phyloP scores from a whole-genome alignment of 495 filamentous ascomycete species.

The Tuber umbilicatum region DNA sequence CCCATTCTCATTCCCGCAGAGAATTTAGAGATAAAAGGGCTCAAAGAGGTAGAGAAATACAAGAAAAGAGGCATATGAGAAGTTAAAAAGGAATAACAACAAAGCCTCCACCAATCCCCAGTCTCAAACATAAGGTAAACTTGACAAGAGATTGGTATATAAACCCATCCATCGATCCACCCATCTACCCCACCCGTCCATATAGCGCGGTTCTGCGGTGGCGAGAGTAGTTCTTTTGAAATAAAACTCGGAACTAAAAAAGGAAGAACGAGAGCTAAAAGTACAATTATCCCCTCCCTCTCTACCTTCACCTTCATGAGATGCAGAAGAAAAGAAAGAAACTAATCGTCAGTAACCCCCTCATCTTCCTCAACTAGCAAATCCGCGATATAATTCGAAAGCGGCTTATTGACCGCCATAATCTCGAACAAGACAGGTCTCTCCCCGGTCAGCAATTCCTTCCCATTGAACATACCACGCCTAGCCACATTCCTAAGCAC shows the following conservation, averaged over 20 bases:
- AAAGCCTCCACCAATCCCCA: neutral
- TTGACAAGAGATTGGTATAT: neutral
- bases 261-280: neutral
- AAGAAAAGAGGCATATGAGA: neutral
- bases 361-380: slow-evolving; percentile 45
- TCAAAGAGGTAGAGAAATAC: no score
- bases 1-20: neutral
- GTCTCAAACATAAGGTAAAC: neutral
- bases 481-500: slow-evolving; percentile 85
- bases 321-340: neutral
- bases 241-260: neutral
- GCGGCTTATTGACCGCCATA: slow-evolving; percentile 48
- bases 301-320: slow-evolving; percentile 2
- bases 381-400: slow-evolving; percentile 47
- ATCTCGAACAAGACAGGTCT: slow-evolving; percentile 45
- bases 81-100: neutral
- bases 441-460: slow-evolving; percentile 52
- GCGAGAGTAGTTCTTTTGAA: neutral
- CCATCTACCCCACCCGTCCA: neutral
- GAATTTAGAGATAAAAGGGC: no score
- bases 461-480: slow-evolving; percentile 57
- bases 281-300: slow-evolving; percentile 2
- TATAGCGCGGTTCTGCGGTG: neutral
- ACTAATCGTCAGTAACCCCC: slow-evolving; percentile 24
- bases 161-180: neutral